Evolutionary conservation across 169 alveolate species (phyloP).

Genomic region (Babesia caballi): DNA sequence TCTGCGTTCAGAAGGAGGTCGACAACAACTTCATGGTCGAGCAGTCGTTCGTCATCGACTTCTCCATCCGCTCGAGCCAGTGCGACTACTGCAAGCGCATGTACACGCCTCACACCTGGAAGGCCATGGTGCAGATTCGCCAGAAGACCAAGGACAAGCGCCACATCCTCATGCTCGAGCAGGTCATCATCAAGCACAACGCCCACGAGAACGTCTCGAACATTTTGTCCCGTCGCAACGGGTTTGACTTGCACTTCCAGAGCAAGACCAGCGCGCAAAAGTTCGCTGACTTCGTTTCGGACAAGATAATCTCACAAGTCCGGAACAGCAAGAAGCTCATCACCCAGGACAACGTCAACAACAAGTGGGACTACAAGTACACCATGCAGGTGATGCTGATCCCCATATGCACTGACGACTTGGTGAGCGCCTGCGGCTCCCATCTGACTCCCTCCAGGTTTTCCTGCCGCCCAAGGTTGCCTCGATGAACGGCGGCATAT

Average conservation of each 20-base stretch:
- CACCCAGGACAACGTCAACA: slow-evolving; percentile 88
- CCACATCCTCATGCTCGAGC: slow-evolving; percentile 94
- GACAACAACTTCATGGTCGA: slow-evolving; percentile 85
- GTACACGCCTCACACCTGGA: slow-evolving; percentile 99
- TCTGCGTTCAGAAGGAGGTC: slow-evolving; percentile 93
- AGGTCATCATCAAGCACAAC: slow-evolving; percentile 91
- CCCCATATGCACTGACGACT: slow-evolving; percentile 96
- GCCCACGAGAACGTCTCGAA: slow-evolving; percentile 89
- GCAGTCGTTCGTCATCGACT: slow-evolving; percentile 89
- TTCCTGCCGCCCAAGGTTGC: slow-evolving; percentile 60
- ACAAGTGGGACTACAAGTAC: slow-evolving; percentile 88
- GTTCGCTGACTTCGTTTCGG: slow-evolving; percentile 91
- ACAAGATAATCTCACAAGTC: slow-evolving; percentile 81
- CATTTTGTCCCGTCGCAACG: slow-evolving; percentile 92
- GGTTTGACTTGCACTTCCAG: slow-evolving; percentile 95
- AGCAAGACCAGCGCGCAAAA: slow-evolving; percentile 91
- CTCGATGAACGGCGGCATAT: slow-evolving; percentile 59
- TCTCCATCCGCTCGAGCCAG: slow-evolving; percentile 86
- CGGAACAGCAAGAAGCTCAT: slow-evolving; percentile 87
- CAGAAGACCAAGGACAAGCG: slow-evolving; percentile 96
- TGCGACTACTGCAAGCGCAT: slow-evolving; percentile 97
- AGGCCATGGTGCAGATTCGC: slow-evolving; percentile 93
- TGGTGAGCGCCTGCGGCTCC: slow-evolving; percentile 67
- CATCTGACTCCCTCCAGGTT: not conserved
- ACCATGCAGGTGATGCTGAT: slow-evolving; percentile 91